Base-by-base conservation (phyloP, 805 yeast genomes). In the Kuraishia cidri region DNA sequence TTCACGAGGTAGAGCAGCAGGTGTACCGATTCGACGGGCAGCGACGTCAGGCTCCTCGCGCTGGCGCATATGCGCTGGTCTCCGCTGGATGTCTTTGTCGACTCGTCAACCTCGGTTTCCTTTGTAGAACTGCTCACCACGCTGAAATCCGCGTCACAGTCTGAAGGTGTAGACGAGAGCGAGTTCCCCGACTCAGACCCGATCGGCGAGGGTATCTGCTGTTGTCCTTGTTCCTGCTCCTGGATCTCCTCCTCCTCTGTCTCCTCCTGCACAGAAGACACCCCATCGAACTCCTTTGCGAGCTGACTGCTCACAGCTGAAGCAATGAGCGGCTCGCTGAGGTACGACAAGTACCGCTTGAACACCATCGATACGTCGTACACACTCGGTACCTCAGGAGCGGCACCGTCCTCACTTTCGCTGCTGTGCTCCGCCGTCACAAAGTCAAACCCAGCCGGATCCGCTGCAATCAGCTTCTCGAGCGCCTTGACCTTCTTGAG, bases 291-390 rank as follows among this genome's bases (percentile, higher is more conserved):
- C 31, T 40, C 42, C 25, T 31, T 25, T 35, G 45, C 50, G 24
- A 55, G 35, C 5, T 32, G 29, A 24, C 38, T 33, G 30, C 45
- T 44, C 13, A 52, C 48, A 4, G 41, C 37, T 3, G 40, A 13
- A 25, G 13, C 27, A 12, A 25, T 25, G 16, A 27, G 14, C 21
- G 14, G 16, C 19, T 47, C 46, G 4, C 45, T 50, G 26, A 56
- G 38, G 35, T 48, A 47, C 2, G 54, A 42, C 7, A 58, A 41
- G 55, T 56, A 58, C 37, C 64, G 46, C 38, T 58, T 58, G 38
- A 58, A 41, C 14, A 58, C 38, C 48, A 56, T 58, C 4, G 62
- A 54, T 7, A 51, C 56, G 39, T 58, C 63, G 39, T 55, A 56
- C n/a, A 49, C 33, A 25, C 51, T 48, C 2, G 47, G 42, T 3